These are phyloP conservation scores for Backusella circina DNA, from an alignment of 192 early-diverging fungal species.

Conservation along the genomic window DNA sequence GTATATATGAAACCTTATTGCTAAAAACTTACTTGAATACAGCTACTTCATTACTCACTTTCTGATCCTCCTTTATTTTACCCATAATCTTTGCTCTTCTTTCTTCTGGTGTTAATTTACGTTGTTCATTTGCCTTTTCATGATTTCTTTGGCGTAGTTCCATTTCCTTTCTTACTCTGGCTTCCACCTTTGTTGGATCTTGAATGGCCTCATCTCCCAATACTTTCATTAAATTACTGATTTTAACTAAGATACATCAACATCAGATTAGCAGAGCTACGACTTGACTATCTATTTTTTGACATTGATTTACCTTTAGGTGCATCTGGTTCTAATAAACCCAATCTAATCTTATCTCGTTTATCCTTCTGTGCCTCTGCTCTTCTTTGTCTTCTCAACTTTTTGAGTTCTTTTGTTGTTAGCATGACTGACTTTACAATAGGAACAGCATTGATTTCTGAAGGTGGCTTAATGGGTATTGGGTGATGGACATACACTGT, in stretches of 20 bases:
- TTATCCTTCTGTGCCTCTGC: conserved; percentile 86
- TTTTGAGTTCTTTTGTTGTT: conserved; percentile 88
- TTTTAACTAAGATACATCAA: too few relatives aligned
- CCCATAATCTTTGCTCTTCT: conserved; percentile 66
- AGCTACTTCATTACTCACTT: conserved; percentile 68
- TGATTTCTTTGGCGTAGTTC: conserved; percentile 74
- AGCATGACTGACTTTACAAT: conserved; percentile 68
- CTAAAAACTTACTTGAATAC: conserved; percentile 78
- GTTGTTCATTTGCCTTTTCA: conserved; percentile 75
- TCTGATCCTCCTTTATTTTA: conserved; percentile 74
- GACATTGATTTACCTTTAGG: not conserved
- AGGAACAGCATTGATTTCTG: conserved; percentile 52
- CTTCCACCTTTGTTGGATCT: conserved; percentile 93
- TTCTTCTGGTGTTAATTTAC: conserved; percentile 88
- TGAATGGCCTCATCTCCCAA: conserved; percentile 93
- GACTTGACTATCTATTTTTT: too few relatives aligned
- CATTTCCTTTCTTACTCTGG: conserved; percentile 86
- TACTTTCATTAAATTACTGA: conserved; percentile 93
- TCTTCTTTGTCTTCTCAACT: conserved; percentile 85
- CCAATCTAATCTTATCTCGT: conserved; percentile 91
- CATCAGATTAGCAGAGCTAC: too few relatives aligned
- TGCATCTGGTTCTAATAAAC: conserved; percentile 84
- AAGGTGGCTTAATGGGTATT: conserved; percentile 75
- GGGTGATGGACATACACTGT: conserved; percentile 84
- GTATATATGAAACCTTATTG: too few relatives aligned